Base-by-base conservation (phyloP, 164 flowering plant genomes). In the Magnolia changhungtana region DNA sequence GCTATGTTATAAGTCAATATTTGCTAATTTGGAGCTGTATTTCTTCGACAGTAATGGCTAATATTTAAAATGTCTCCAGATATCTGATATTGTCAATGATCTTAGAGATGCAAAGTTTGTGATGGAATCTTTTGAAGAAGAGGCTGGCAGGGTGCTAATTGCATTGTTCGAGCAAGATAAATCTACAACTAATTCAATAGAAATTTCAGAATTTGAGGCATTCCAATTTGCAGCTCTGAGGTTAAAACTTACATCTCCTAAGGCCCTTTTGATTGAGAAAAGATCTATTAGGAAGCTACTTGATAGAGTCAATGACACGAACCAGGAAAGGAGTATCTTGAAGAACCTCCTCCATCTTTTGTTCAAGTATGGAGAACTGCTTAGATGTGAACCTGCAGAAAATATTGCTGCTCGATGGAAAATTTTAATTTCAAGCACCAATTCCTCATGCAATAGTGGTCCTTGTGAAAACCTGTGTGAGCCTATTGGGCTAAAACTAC, bases 201-300 rank as follows among this genome's bases (percentile, higher is more conserved):
- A 82, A 68, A 75, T 75, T 78, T 78, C 82, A 72, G 90, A 86
- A 66, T 51, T 81, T 50, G 80, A 84, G 70, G 87, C 86, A 75
- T 82, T 93, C 80, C 84, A 87, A 80, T 50, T 77, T 76, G 95
- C 91, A 63, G 88, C 90, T 52, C 74, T 77, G 70, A 85, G 73
- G 59, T 88, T 95, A 73, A 81, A 81, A 49, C 81, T 95, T 70
- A 80, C 86, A 67, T 86, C 98, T 70, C 76, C 82, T 21, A 88
- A 83, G 82, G 90, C 81, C 74, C 76, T 90, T 50, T 76, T 91
- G 75, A 84, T 87, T 11, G 99, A 95, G 87, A 89, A 73, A 85
- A 86, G 96, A 83, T 85, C 91, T 50, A 82, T 95, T 23, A 88
- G 72, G 81, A 91, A 84, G 81, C 79, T 87, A 69, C 84, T 87